Conservation (phyloP, 805 yeast species). For the Metschnikowia continentalis region DNA sequence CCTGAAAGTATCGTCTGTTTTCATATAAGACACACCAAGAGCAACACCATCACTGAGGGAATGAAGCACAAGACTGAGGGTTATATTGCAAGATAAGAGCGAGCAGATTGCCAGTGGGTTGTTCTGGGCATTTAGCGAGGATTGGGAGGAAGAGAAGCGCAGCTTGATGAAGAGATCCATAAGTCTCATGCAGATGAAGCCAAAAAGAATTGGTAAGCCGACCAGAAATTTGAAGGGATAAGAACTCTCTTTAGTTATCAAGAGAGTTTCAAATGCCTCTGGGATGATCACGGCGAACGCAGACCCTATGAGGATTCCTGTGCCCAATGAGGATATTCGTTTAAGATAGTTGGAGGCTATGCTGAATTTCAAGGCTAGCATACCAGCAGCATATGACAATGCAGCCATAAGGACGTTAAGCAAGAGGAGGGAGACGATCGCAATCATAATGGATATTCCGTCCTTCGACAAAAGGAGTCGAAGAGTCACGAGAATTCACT, state of each 20-base stretch:
- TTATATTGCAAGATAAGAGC: slow-evolving; percentile 31
- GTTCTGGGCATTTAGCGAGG: neutral
- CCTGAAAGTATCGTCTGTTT: slow-evolving; percentile 35
- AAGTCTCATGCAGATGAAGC: slow-evolving; percentile 50
- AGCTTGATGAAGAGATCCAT: slow-evolving; percentile 2
- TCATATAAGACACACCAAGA: slow-evolving; percentile 54
- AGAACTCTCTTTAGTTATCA: neutral
- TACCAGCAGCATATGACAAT: slow-evolving; percentile 11
- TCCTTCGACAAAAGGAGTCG: neutral
- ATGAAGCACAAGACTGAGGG: slow-evolving; percentile 63
- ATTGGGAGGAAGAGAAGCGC: neutral
- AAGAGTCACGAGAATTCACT: neutral
- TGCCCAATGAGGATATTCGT: slow-evolving; percentile 47
- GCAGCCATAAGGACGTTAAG: slow-evolving; percentile 11
- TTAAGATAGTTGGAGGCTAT: slow-evolving; percentile 21
- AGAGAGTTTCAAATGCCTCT: slow-evolving; percentile 53
- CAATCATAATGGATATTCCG: neutral
- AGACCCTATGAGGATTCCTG: slow-evolving; percentile 60
- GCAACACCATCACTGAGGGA: slow-evolving; percentile 72
- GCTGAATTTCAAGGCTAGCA: slow-evolving; percentile 9
- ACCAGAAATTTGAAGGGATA: slow-evolving; percentile 23
- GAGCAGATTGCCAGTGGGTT: slow-evolving; percentile 30
- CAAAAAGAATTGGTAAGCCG: slow-evolving; percentile 49
- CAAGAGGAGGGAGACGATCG: slow-evolving; percentile 3
- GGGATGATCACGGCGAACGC: slow-evolving; percentile 58